These are phyloP conservation scores for Batkoa obscura DNA, from an alignment of 371 early-diverging fungal species.

Conservation along the genomic window DNA sequence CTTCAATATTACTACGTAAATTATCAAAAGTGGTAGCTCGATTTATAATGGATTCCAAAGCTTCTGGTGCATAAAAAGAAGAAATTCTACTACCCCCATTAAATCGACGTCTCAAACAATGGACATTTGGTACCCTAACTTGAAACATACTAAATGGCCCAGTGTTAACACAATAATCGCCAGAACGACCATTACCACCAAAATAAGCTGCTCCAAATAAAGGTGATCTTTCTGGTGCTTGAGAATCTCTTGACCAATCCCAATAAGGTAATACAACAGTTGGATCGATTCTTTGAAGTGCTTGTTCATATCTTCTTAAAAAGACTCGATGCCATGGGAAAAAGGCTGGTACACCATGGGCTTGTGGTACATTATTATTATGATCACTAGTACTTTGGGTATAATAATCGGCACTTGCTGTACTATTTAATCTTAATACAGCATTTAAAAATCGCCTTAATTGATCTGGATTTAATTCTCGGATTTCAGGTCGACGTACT, in stretches of 20 bases:
- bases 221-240: slow-evolving; percentile 6
- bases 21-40: not conserved
- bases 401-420: not conserved
- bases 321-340: slow-evolving; percentile 8
- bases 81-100: slow-evolving; percentile 2
- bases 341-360: slow-evolving; percentile 6
- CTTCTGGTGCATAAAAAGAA: slow-evolving; percentile 5
- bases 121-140: not conserved
- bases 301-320: slow-evolving; percentile 3
- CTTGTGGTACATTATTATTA: not conserved
- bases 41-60: not conserved
- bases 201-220: slow-evolving; percentile 7
- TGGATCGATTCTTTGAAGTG: slow-evolving; percentile 5
- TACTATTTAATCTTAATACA: not conserved
- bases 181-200: slow-evolving; percentile 11
- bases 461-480: not conserved
- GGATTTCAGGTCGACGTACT: slow-evolving; percentile 2
- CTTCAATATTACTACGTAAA: slow-evolving; percentile 1
- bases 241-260: slow-evolving; percentile 20
- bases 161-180: slow-evolving; percentile 8
- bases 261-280: slow-evolving; percentile 4
- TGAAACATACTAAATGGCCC: slow-evolving; percentile 9
- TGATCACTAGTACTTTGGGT: not conserved
- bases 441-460: slow-evolving; percentile 2
- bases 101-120: slow-evolving; percentile 1